phyloP scores from a whole-genome alignment of 2,329 filamentous ascomycete genomes.

The Botrytis byssoidea region DNA sequence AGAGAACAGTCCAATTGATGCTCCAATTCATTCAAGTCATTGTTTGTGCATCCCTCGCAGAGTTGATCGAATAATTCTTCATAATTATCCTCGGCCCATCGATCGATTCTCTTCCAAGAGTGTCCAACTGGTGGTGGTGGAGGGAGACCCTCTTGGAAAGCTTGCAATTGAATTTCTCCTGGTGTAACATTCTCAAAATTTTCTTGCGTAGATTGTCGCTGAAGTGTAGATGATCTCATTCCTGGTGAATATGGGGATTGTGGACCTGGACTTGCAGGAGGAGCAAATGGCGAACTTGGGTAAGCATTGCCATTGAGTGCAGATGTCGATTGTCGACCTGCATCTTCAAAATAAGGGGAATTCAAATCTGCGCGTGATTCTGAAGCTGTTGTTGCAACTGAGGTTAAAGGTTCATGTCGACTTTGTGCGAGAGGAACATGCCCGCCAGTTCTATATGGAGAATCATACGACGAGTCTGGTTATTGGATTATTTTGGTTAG shows the following conservation, averaged over 20 bases:
- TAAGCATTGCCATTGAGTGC: conserved; percentile 57
- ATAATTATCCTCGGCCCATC: conserved; percentile 93
- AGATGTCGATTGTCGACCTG: conserved; percentile 52
- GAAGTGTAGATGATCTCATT: conserved; percentile 73
- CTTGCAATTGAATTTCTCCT: conserved; percentile 94
- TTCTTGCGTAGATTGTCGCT: conserved; percentile 60
- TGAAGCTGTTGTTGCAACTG: conserved; percentile 78
- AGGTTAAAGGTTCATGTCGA: conserved; percentile 78
- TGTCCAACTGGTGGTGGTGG: conserved; percentile 84
- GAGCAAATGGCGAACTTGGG: conserved; percentile 41
- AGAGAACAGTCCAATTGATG: conserved; percentile 93
- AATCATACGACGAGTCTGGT: conserved; percentile 87
- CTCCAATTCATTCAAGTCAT: conserved; percentile 95
- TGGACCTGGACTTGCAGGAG: conserved; percentile 55
- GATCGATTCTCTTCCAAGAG: conserved; percentile 92
- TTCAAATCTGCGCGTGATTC: conserved; percentile 86
- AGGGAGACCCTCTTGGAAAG: conserved; percentile 86
- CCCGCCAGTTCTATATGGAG: conserved; percentile 84
- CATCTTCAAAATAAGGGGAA: conserved; percentile 75
- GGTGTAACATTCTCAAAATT: conserved; percentile 68
- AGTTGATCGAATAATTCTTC: conserved; percentile 92
- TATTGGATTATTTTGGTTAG: conserved; percentile 17
- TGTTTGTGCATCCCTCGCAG: conserved; percentile 85
- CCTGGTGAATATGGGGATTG: conserved; percentile 81
- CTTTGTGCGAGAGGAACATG: conserved; percentile 86